Evolutionary conservation across 2,329 filamentous ascomycete species (phyloP).

Genomic region (Pyrenophora tritici-repentis): DNA sequence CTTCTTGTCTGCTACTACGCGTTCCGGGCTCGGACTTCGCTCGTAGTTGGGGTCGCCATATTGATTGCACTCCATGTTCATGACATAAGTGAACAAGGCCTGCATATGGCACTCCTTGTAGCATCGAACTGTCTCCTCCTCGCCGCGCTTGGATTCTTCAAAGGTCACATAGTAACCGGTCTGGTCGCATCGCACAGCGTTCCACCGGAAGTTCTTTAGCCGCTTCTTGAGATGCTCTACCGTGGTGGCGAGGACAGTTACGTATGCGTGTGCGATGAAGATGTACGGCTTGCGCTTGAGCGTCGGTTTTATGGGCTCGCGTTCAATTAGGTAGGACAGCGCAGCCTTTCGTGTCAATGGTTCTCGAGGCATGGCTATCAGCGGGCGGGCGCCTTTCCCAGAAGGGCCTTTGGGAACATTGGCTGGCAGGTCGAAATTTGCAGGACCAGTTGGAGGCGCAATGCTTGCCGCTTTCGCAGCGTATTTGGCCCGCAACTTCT

Average conservation of each 20-base stretch:
- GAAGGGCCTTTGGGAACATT: constrained; percentile 87
- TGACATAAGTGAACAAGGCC: constrained; percentile 86
- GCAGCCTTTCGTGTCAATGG: constrained; percentile 52
- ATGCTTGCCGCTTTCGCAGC: constrained; percentile 34
- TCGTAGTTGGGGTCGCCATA: constrained; percentile 69
- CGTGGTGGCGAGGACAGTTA: constrained; percentile 84
- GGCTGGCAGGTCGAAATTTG: constrained; percentile 67
- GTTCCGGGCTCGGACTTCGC: constrained; percentile 58
- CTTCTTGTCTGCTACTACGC: constrained; percentile 54
- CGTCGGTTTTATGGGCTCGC: constrained; percentile 67
- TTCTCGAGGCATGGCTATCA: constrained; percentile 45
- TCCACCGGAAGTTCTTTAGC: constrained; percentile 79
- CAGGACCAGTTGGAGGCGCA: constrained; percentile 27
- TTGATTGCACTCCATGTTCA: constrained; percentile 85
- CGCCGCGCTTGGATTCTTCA: constrained; percentile 74
- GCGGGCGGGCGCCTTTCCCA: constrained; percentile 52
- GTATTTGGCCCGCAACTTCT: constrained; percentile 47
- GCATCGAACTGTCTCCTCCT: constrained; percentile 80
- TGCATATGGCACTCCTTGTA: constrained; percentile 78
- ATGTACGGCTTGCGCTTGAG: constrained; percentile 85
- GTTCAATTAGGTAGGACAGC: constrained; percentile 62
- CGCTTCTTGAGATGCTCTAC: constrained; percentile 89
- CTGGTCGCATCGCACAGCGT: constrained; percentile 80
- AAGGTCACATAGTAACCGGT: constrained; percentile 94
- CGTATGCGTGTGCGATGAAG: constrained; percentile 83